Base-by-base conservation (phyloP, 1,284 basidiomycete species). In the Ceratobasidium sp. region DNA sequence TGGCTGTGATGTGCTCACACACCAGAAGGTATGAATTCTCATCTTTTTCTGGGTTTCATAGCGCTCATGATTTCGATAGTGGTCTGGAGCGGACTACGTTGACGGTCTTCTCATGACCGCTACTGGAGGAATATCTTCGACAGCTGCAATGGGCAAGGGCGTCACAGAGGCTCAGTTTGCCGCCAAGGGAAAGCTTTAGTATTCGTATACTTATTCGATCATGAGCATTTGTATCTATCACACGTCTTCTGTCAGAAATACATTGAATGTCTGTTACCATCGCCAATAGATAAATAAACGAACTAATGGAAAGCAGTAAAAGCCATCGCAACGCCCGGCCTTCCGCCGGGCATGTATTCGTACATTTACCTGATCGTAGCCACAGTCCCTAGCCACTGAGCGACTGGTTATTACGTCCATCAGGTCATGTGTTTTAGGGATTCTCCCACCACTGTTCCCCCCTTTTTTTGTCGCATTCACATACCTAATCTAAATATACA, bases 41-140 rank as follows among this genome's bases (percentile, higher is more conserved):
- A 12, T 48, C 62, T 39, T 41, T 62, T 65, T 73, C 34, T n/a
- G 16, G 52, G 48, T 36, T 65, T 69, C 12, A 77, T 50, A 50
- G 61, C 70, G 55, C 43, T 45, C 6, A 45, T 39, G 53, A 72
- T 74, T 64, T 43, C n/a, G 46, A 77, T 77, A 95, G 91, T 98
- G 96, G 96, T 94, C 92, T 74, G 96, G 96, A 53, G 96, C 92
- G 18, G 94, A 97, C 80, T 97, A 94, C 79, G 92, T 93, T 60
- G 96, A 98, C 82, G 90, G 88, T 76, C 82, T 97, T 75, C 88
- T 97, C 83, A 96, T 95, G 88, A 96, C 96, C 6, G 92, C 97
- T 57, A 97, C 95, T 46, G 96, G 96, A 52, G 96, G 96, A 74
- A 87, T 97, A 74, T 96, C 93, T n/a, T 94, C 93, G 43, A 98